Evolutionary conservation across 106 monocot species (phyloP).

Genomic region (Dendrobium huoshanense): DNA sequence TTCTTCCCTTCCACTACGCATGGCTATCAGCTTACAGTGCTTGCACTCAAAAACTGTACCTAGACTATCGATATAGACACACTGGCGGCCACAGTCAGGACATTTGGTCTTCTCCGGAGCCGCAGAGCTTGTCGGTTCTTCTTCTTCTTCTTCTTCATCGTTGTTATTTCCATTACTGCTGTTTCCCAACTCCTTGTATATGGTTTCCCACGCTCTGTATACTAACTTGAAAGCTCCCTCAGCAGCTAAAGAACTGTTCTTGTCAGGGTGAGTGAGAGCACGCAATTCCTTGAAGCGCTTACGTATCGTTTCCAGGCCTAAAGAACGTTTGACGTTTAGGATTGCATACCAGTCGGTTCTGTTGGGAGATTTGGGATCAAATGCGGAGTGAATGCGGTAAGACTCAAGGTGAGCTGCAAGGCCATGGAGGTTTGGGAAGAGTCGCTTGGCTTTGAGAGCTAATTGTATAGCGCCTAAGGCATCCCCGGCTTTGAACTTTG

Average conservation of each 20-base stretch:
- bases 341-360: slow-evolving; percentile 4
- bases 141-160: not conserved
- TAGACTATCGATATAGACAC: not conserved
- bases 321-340: not conserved
- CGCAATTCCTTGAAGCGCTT: slow-evolving; percentile 7
- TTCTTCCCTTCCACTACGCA: not conserved
- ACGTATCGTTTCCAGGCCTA: not conserved
- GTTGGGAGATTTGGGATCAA: not conserved
- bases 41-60: not conserved
- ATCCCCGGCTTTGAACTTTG: not conserved
- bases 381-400: slow-evolving; percentile 4
- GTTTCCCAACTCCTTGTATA: not conserved
- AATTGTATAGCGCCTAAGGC: not conserved
- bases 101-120: not conserved
- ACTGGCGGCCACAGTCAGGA: not conserved
- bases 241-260: slow-evolving; percentile 9
- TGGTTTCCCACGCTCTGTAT: slow-evolving; percentile 1
- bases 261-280: slow-evolving; percentile 12
- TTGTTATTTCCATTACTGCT: not conserved
- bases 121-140: not conserved
- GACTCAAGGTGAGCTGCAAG: slow-evolving; percentile 4
- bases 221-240: slow-evolving; percentile 17
- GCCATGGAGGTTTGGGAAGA: slow-evolving; percentile 12
- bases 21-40: not conserved
- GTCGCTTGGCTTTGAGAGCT: slow-evolving; percentile 2